Percentiles rank a stretch among this genome's conserved stretches.
These are phyloP conservation scores for Picochlorum sp. DNA, from an alignment of 139 green algal genomes.

Conservation along the genomic window DNA sequence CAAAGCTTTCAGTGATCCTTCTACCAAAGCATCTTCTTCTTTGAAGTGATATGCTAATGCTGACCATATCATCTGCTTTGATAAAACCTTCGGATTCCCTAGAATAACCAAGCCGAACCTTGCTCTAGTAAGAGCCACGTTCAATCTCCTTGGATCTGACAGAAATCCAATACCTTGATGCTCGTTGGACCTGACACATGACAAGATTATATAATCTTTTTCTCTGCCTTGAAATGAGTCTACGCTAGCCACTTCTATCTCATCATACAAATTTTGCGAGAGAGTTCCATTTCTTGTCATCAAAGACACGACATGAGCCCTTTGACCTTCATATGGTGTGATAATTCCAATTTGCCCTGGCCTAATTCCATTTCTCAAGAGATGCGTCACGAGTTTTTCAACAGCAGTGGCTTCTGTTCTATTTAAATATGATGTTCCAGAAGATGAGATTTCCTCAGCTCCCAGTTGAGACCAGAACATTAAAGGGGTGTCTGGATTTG, in stretches of 20 bases:
- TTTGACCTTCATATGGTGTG: conserved; percentile 97
- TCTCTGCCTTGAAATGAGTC: conserved; percentile 89
- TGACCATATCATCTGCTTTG: conserved; percentile 78
- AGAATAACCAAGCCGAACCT: conserved; percentile 83
- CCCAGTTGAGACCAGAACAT: conserved; percentile 95
- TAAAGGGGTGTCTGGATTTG: conserved; percentile 68
- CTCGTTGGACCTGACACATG: conserved; percentile 94
- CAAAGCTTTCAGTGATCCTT: conserved; percentile 86
- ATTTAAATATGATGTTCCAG: conserved; percentile 95
- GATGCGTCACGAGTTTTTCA: conserved; percentile 80
- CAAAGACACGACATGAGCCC: conserved; percentile 74
- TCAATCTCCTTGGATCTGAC: conserved; percentile 86
- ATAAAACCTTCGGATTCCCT: conserved; percentile 78
- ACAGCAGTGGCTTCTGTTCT: conserved; percentile 82
- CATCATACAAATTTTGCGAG: conserved; percentile 76
- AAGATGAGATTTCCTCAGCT: conserved; percentile 63
- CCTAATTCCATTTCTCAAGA: conserved; percentile 50
- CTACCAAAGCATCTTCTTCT: conserved; percentile 77
- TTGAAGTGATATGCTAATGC: conserved; percentile 86
- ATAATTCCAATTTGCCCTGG: conserved; percentile 91
- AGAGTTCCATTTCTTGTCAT: conserved; percentile 73
- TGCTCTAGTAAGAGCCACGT: conserved; percentile 93
- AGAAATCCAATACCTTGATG: conserved; percentile 93
- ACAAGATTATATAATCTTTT: conserved; percentile 98
- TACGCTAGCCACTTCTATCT: conserved; percentile 73